phyloP scores from a whole-genome alignment of 805 yeast species.

The Priceomyces haplophilus region DNA sequence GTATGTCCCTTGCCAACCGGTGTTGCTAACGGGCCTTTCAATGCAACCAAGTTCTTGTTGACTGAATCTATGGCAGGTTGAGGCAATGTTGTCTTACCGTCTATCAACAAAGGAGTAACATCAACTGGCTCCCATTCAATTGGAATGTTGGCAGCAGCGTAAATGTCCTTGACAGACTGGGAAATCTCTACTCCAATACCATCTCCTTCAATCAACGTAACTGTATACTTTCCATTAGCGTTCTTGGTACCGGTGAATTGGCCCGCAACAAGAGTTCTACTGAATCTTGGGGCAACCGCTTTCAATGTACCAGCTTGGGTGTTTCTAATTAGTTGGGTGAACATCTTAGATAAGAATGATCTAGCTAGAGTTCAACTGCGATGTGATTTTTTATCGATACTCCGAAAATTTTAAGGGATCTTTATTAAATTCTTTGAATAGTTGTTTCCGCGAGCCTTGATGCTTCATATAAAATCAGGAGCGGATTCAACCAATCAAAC shows the following conservation, averaged over 20 bases:
- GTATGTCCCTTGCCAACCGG: slow-evolving; percentile 99
- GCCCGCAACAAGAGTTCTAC: slow-evolving; percentile 54
- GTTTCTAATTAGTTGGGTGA: slow-evolving; percentile 31
- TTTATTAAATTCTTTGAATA: slow-evolving; percentile 1
- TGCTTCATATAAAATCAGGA: background rate
- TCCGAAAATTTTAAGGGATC: slow-evolving; percentile 6
- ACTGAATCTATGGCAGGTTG: slow-evolving; percentile 88
- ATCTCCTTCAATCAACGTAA: slow-evolving; percentile 96
- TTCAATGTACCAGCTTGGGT: slow-evolving; percentile 12
- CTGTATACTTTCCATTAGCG: slow-evolving; percentile 82
- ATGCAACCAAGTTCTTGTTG: slow-evolving; percentile 88
- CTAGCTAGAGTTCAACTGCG: slow-evolving; percentile 1
- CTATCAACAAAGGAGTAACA: slow-evolving; percentile 87
- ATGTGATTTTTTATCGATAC: background rate
- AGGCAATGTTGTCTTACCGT: slow-evolving; percentile 93
- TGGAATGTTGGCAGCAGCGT: slow-evolving; percentile 92
- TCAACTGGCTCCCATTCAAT: slow-evolving; percentile 97
- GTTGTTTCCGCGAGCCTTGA: slow-evolving; percentile 1
- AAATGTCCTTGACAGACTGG: slow-evolving; percentile 88
- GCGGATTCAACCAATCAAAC: background rate
- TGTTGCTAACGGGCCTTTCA: slow-evolving; percentile 97
- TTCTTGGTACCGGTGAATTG: slow-evolving; percentile 64
- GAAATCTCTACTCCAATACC: slow-evolving; percentile 98
- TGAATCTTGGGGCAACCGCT: slow-evolving; percentile 24
- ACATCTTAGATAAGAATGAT: slow-evolving; percentile 19